Evolutionary conservation across 805 yeast genomes (phyloP), one percentile per base, ranked within the genome.

Genomic region (Candida silvicultrix): DNA sequence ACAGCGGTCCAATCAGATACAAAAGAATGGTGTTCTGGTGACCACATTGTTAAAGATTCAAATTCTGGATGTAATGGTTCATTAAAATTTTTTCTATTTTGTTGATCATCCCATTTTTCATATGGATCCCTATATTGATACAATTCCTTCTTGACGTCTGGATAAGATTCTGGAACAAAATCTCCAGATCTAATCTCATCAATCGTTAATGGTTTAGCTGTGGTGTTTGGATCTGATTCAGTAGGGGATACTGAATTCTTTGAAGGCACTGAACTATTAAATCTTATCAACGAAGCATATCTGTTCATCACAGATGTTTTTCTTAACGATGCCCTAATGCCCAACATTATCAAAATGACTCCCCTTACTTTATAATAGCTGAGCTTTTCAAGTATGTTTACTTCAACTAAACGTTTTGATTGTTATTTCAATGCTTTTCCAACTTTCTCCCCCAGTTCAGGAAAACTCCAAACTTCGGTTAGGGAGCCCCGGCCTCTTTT

Each of bases 11-110:
- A 60, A 64, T 85, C 83, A 36, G 76, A 68, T 31, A 80, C 84
- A 35, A 70, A 63, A 55, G 81, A 80, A 62, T 72, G 79, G 59
- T 81, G 75, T 59, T 87, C 95, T 12, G 95, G 94, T 9, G 95
- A 78, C 95, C 95, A 87, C 73, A 85, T 75, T 64, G 87, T 90
- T 59, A 81, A 72, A 64, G 78, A 68, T 59, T 87, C 96, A 54
- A 82, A 85, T 56, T 81, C 78, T 45, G 81, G 78, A 62, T 81
- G 81, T 52, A 86, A 64, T 25, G 89, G 86, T 51, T 87, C 89
- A 52, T 78, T 76, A 53, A 77, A 71, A 70, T 87, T 86, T 67
- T 95, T 80, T 69, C 92, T 78, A 64, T 82, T 78, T 66, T 86
- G 95, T 56, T 71, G 85, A 63, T 86, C 92, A 62, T 86, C 94